Evolutionary conservation across 139 green algal species (phyloP), one percentile per base, ranked within the genome.

Genomic region (Asterochloris erici): DNA sequence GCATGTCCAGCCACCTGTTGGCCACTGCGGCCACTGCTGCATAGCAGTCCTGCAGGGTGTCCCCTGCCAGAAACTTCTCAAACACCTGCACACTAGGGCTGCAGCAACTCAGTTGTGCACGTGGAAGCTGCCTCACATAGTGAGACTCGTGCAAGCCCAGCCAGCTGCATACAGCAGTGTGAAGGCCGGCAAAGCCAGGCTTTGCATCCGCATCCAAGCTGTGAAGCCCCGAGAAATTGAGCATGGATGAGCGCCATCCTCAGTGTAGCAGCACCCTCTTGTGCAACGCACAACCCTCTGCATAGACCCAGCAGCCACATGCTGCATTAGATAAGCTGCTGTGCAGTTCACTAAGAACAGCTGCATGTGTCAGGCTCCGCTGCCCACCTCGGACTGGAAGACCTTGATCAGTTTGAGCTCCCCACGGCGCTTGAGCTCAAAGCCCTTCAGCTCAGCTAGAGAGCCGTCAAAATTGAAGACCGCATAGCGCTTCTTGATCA

Each of bases 381-480:
- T 24, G 23, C 98, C 98, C 54, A 99, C 93, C 89, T 98, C 91
- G 1, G 88, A 92, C 92, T 99, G 96, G 89, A 99, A 99, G 26
- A 96, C 88, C 91, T 99, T 99, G 88, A 99, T 97, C 13, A 99
- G 92, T 92, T 99, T 98, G 17, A 99, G 93, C 94, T 99, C 97
- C 6, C 97, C 97, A 23, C 97, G 90, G 0, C 97, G 91, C 90
- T 99, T 99, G 24, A 98, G 86, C 91, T 97, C 94, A 88, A 98
- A 98, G 19, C 95, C 94, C 88, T 99, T 99, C 68, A 99, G 91
- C 87, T 99, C 96, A 23, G 95, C 96, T 66, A 99, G 90, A 2
- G 85, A 90, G 63, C 96, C 96, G 85, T 99, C 96, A 80, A 89
- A 86, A 84, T 98, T 98, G 93, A 98, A 98, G 69, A 98, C 95